Evolutionary conservation across 495 filamentous ascomycete genomes (phyloP), one percentile per base, ranked within the genome.

Genomic region (Parmelia sp.): DNA sequence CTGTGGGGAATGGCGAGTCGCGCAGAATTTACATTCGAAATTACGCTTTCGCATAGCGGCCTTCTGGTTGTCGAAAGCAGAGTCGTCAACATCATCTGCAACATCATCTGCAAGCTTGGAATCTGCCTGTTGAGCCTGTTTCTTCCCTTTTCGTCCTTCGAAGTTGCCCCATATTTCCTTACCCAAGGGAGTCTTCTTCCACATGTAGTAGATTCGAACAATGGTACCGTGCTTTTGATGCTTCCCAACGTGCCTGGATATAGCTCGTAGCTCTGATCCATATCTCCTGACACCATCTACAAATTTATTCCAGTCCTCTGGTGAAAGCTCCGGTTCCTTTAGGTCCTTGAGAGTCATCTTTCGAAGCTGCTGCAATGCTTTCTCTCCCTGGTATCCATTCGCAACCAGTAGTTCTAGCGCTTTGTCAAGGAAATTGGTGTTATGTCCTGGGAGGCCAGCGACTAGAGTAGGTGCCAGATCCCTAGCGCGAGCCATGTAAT

Each of bases 21-120:
- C 77, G 72, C 94, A 99, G 72, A 97, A 97, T 72, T 96, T 97
- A 84, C 94, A 99, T 63, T 92, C 82, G 71, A 99, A 97, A 5
- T 83, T 84, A 66, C 87, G 86, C 74, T 94, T 96, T 71, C 84
- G 85, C 33, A 83, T 78, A 4, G 75, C 74, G 2, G 93, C 93
- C 78, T 97, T 99, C 15, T 88, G 87, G 57, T 86, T 87, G 71
- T 97, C 95, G 67, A 97, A 99, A 11, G 95, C 93, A 9, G 94
- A 99, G 74, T 99, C 94, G 66, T 99, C 94, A 29, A 88, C 81
- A 61, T 93, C 90, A 72, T 97, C 89, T 27, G 95, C 92, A 64
- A 97, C 88, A 71, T 97, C 92, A 65, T 97, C 92, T 60, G 92
- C 83, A 27, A 97, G 76, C 71, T 91, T 91, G 11, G 86, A 83